Evolutionary conservation across 495 filamentous ascomycete genomes (phyloP), one percentile per base, ranked within the genome.

Genomic region (Aspergillus asperescens): DNA sequence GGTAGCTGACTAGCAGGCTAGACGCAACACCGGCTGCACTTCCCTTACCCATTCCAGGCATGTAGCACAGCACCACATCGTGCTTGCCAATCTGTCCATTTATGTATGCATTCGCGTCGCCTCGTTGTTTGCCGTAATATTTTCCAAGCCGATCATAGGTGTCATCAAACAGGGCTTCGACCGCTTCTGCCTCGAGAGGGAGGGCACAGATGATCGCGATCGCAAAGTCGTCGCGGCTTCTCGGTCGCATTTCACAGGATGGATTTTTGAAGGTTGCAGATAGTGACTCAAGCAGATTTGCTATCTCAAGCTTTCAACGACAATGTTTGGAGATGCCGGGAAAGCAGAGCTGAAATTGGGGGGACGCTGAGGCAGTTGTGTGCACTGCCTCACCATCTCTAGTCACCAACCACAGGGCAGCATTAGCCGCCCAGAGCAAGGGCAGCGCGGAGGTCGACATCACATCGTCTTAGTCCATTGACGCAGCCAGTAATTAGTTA

Each of bases 31-130:
- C 41, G 15, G 67, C 67, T n/a, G 71, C 62, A 32, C 18, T 64
- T 5, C 25, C 57, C 15, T 63, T 71, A 4, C 68, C 70, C 63
- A 71, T 73, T 38, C 54, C 45, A 6, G 65, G 57, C 34, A 71
- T 52, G 15, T 58, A 52, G 5, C 53, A 52, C 16, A 73, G 55
- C 5, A 72, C 71, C 7, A 75, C 67, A 60, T 73, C 57, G 43
- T 71, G 56, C 7, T 52, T 44, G 1, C 66, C 63, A 1, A 77
- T 71, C 4, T 56, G 58, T 5, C 74, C 74, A 9, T 48, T 65
- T 0, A 54, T 65, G 51, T 78, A 78, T 1, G 39, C 8, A 24
- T 52, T 52, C 25, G 12, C 25, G 18, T 52, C 49, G 1, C 27
- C 27, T 0, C 7, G 38, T 15, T 52, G 37, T 34, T 52, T 52